Conservation (phyloP, 768 basidiomycete genomes). For the Lyophyllum atratum region DNA sequence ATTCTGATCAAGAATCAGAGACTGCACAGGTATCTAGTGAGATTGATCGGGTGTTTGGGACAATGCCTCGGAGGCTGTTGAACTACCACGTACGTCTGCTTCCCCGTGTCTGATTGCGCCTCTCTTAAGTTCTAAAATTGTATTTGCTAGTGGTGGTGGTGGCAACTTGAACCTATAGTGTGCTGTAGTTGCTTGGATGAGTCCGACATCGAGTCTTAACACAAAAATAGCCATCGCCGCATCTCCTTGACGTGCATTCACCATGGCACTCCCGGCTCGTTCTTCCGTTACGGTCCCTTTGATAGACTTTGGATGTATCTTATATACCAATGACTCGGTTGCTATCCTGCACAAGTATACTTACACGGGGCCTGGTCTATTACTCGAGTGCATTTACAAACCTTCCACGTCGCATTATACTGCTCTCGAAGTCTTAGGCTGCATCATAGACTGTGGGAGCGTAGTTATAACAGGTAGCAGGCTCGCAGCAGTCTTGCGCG, state of each 20-base stretch:
- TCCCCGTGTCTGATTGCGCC: conserved; percentile 10
- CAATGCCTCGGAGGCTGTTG: conserved; percentile 68
- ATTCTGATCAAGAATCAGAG: conserved; percentile 31
- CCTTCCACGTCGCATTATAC: not conserved
- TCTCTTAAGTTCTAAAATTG: not conserved
- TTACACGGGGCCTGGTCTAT: not conserved
- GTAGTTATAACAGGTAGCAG: conserved; percentile 85
- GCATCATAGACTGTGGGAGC: conserved; percentile 91
- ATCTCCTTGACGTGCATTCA: not conserved
- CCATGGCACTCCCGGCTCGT: not conserved
- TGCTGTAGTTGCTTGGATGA: conserved; percentile 67
- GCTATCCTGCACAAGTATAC: not conserved
- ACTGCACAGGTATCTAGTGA: conserved; percentile 44
- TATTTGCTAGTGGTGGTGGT: conserved; percentile 80
- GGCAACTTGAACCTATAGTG: conserved; percentile 64
- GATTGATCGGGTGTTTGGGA: conserved; percentile 59
- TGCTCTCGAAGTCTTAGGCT: conserved; percentile 42
- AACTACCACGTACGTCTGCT: conserved; percentile 74
- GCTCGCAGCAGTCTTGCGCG: conserved; percentile 71
- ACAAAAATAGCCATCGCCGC: not conserved
- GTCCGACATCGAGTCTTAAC: conserved; percentile 42
- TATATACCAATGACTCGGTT: not conserved
- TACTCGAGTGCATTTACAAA: not conserved
- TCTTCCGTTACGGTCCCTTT: not conserved
- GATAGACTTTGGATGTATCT: not conserved